phyloP scores from a whole-genome alignment of 768 basidiomycete species.

The Lentinus tigrinus region DNA sequence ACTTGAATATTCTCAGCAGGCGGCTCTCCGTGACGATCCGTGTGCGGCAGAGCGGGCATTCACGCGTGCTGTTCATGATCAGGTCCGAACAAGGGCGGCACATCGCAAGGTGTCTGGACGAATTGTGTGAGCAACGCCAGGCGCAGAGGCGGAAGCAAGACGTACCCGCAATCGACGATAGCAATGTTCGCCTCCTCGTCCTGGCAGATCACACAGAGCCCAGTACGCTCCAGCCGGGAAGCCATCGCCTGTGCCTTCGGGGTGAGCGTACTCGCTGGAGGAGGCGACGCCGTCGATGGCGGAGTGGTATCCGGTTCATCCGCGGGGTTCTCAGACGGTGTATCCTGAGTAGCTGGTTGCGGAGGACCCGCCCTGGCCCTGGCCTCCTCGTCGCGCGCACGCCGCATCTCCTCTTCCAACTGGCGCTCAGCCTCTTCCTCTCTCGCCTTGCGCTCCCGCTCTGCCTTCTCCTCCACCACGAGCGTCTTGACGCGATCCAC shows the following conservation, averaged over 20 bases:
- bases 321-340: not conserved
- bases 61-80: conserved; percentile 73
- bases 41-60: conserved; percentile 90
- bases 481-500: conserved; percentile 66
- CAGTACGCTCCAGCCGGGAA: conserved; percentile 58
- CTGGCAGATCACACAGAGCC: conserved; percentile 89
- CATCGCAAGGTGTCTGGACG: conserved; percentile 71
- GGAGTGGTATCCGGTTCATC: not conserved
- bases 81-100: conserved; percentile 78
- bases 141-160: conserved; percentile 13
- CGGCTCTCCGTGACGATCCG: conserved; percentile 82
- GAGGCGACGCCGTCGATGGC: conserved; percentile 21
- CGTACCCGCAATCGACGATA: conserved; percentile 91
- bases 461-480: conserved; percentile 45
- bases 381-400: conserved; percentile 14
- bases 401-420: conserved; percentile 21
- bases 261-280: conserved; percentile 30
- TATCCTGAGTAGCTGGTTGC: not conserved
- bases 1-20: conserved; percentile 73
- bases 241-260: conserved; percentile 40
- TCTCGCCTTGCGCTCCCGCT: conserved; percentile 27
- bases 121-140: not conserved
- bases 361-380: not conserved
- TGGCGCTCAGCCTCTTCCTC: conserved; percentile 24
- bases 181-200: conserved; percentile 94